Evolutionary conservation across 2,329 filamentous ascomycete species (phyloP).

Genomic region (Dactylellina cionopaga): DNA sequence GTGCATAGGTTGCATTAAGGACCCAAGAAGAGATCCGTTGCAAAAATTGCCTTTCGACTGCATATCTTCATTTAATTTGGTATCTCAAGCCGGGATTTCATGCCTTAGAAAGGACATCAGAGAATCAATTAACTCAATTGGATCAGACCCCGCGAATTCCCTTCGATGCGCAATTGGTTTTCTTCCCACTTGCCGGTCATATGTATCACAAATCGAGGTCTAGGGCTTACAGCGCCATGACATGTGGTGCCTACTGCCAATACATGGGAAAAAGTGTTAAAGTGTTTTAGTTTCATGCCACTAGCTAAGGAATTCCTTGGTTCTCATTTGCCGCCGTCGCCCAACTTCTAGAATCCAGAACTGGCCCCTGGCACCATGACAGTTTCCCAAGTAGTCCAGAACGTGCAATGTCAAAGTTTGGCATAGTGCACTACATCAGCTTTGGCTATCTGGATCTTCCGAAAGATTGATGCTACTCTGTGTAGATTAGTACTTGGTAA

Average conservation of each 20-base stretch:
- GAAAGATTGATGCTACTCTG: neutral
- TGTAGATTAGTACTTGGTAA: no score
- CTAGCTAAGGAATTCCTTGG: neutral
- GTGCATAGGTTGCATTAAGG: slow-evolving; percentile 8
- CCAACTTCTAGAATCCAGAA: neutral
- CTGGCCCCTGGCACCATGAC: neutral
- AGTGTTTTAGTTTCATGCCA: no score
- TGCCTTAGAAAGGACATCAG: neutral
- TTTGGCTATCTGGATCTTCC: neutral
- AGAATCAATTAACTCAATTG: no score
- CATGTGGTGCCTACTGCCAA: no score
- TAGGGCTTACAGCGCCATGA: slow-evolving; percentile 2
- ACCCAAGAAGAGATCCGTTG: neutral
- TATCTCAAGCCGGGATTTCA: slow-evolving; percentile 12
- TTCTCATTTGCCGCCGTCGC: slow-evolving; percentile 10
- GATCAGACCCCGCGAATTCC: no score
- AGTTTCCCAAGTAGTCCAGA: slow-evolving; percentile 7
- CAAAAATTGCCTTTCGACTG: no score
- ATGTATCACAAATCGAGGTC: neutral
- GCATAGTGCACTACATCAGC: neutral
- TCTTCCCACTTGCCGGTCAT: no score
- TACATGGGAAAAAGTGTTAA: no score
- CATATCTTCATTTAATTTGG: slow-evolving; percentile 24
- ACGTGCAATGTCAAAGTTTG: neutral
- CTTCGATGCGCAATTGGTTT: no score